These are phyloP conservation scores for Calonectria pseudoreteaudii DNA, from an alignment of 2,329 filamentous ascomycete genomes.

Conservation along the genomic window DNA sequence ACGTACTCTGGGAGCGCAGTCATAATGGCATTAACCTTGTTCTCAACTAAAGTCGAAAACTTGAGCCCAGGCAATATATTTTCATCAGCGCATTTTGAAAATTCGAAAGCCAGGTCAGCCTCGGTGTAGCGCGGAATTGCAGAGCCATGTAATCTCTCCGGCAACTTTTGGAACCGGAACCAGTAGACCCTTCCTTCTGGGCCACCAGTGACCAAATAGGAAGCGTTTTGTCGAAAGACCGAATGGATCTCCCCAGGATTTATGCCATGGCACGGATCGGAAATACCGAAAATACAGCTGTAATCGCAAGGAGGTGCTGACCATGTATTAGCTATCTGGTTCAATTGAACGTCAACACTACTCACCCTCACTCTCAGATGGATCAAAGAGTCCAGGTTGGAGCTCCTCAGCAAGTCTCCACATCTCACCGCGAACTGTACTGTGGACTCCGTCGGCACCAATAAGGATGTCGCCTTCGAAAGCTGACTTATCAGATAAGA, in stretches of 20 bases:
- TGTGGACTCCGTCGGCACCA: conserved; percentile 55
- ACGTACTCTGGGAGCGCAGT: conserved; percentile 51
- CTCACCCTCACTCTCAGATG: not conserved
- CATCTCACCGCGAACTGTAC: conserved; percentile 47
- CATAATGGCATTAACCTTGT: conserved; percentile 43
- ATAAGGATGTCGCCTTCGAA: conserved; percentile 49
- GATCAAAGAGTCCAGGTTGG: not conserved
- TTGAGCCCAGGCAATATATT: conserved; percentile 7
- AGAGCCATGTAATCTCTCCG: not conserved
- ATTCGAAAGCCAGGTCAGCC: not conserved
- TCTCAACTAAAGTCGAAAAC: conserved; percentile 15
- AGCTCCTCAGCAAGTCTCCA: conserved; percentile 1
- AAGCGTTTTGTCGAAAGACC: conserved; percentile 7
- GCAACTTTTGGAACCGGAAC: conserved; percentile 22
- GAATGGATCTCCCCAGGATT: not conserved
- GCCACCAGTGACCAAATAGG: conserved; percentile 9
- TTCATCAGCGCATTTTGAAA: not conserved
- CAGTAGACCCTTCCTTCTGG: conserved; percentile 55
- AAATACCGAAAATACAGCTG: conserved; percentile 27
- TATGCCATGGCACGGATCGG: conserved; percentile 9
- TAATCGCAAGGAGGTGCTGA: conserved; percentile 14
- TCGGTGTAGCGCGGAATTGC: conserved; percentile 21
- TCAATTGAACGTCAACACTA: not conserved
- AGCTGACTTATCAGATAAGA: conserved; percentile 44
- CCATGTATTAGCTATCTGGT: not conserved